Conservation (phyloP, 441 rosid species). For the Pelargonium citronellum region DNA sequence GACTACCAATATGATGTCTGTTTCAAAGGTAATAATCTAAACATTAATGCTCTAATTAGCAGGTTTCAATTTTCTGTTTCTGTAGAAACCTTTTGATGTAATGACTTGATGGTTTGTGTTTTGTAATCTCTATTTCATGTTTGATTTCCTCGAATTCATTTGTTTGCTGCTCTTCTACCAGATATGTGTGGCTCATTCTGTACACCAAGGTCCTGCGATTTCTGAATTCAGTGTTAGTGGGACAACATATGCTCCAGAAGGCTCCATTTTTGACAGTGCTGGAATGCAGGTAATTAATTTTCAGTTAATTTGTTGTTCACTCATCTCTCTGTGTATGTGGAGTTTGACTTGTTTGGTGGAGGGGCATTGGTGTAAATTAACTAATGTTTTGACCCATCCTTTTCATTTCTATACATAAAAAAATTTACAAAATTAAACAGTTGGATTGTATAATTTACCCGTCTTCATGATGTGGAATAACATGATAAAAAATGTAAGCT, state of each 20-base stretch:
- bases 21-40: constrained; percentile 65
- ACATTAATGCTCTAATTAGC: not conserved
- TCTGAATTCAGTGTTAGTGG: constrained; percentile 81
- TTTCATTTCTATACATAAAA: too few relatives aligned
- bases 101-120: not conserved
- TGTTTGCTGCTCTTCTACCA: constrained; percentile 31
- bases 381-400: too few relatives aligned
- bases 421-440: too few relatives aligned
- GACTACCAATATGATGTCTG: constrained; percentile 99
- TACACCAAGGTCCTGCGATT: constrained; percentile 52
- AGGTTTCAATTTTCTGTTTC: not conserved
- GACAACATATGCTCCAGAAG: constrained; percentile 97
- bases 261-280: constrained; percentile 58
- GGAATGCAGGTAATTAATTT: constrained; percentile 56
- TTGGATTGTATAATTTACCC: too few relatives aligned
- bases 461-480: too few relatives aligned
- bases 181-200: constrained; percentile 82
- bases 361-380: too few relatives aligned
- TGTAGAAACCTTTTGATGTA: constrained; percentile 1
- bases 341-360: too few relatives aligned
- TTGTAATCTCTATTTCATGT: not conserved
- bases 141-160: not conserved
- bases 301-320: not conserved
- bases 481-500: too few relatives aligned
- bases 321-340: not conserved